phyloP scores from a whole-genome alignment of 176 grass and related monocot species.

The Ensete ventricosum region DNA sequence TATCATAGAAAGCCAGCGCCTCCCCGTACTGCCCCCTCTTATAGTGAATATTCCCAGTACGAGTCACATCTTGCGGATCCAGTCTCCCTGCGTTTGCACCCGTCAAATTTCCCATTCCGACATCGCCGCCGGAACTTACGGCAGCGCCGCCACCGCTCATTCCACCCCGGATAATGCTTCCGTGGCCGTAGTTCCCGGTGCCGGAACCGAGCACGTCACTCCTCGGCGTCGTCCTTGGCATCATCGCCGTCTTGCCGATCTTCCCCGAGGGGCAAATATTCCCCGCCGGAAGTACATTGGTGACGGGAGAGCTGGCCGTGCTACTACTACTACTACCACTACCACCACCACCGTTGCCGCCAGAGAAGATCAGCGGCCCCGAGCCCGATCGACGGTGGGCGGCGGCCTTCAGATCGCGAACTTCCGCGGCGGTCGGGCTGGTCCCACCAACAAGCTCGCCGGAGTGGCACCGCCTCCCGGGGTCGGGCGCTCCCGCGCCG shows the following conservation, averaged over 20 bases:
- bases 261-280: conserved; percentile 12
- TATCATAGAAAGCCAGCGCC: not conserved
- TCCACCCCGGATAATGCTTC: not conserved
- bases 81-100: not conserved
- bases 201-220: conserved; percentile 6
- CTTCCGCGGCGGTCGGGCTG: not conserved
- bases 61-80: not conserved
- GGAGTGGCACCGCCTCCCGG: not conserved
- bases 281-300: not conserved
- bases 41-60: not conserved
- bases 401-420: not conserved
- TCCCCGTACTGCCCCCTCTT: not conserved
- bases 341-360: not conserved
- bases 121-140: not conserved
- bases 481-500: not conserved
- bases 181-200: conserved; percentile 8
- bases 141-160: not conserved
- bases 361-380: not conserved
- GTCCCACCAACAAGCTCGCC: not conserved
- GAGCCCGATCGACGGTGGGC: conserved; percentile 1
- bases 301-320: not conserved
- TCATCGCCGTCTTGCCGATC: not conserved
- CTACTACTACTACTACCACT: not conserved
- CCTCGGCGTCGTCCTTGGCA: not conserved
- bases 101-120: not conserved